phyloP scores from a whole-genome alignment of 164 flowering plant species.

The Umbilicus rupestris region DNA sequence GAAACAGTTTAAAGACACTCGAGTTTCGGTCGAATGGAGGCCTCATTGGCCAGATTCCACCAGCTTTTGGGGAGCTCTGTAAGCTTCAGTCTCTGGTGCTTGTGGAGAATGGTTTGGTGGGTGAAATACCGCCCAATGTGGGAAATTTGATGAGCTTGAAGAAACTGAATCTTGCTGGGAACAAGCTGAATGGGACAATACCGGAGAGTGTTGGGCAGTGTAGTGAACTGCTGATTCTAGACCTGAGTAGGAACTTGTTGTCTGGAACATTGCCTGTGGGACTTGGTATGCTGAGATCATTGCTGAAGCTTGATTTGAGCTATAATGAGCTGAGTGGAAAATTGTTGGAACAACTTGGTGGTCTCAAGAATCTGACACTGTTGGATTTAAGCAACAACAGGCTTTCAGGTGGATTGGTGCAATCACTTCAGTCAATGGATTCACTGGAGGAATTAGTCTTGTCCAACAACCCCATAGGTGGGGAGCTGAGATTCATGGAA shows the following conservation, averaged over 20 bases:
- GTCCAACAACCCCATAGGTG: constrained; percentile 63
- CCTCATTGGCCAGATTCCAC: constrained; percentile 50
- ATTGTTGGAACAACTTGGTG: constrained; percentile 40
- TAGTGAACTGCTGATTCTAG: constrained; percentile 51
- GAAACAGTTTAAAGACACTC: constrained; percentile 40
- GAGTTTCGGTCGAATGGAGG: constrained; percentile 74
- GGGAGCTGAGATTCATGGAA: constrained; percentile 32
- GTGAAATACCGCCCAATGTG: constrained; percentile 37
- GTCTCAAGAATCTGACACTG: constrained; percentile 57
- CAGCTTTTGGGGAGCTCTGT: constrained; percentile 29
- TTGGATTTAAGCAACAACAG: constrained; percentile 68
- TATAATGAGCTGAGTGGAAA: constrained; percentile 48
- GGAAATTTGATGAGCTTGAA: constrained; percentile 35
- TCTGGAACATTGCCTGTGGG: constrained; percentile 51
- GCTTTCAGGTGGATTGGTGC: constrained; percentile 53
- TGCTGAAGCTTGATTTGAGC: constrained; percentile 83
- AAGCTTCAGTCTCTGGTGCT: constrained; percentile 60
- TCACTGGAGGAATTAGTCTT: constrained; percentile 61
- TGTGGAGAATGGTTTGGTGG: constrained; percentile 43
- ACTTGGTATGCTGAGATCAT: constrained; percentile 50
- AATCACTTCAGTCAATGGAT: constrained; percentile 40
- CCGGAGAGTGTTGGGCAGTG: constrained; percentile 42
- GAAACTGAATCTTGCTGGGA: constrained; percentile 52
- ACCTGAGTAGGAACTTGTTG: constrained; percentile 58
- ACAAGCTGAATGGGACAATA: constrained; percentile 36